A percentile compares a stretch with the other conserved stretches of the same genome.
Conservation (phyloP, 768 basidiomycete species). For the Trametes punicea region DNA sequence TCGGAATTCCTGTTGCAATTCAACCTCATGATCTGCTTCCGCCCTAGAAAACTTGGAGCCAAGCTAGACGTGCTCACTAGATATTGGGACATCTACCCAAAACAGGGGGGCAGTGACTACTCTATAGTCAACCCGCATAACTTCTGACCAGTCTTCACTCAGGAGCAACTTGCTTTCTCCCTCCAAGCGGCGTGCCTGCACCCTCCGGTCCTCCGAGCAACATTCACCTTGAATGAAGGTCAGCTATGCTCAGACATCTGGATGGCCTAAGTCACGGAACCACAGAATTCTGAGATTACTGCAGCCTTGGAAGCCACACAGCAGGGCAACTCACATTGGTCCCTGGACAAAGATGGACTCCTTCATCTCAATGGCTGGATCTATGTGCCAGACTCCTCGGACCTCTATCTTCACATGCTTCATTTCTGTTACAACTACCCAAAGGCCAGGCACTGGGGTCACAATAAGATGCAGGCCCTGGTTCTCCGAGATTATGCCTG, state of each 20-base stretch:
- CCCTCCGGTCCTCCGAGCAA: conserved; percentile 17
- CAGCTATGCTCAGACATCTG: conserved; percentile 22
- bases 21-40: conserved; percentile 19
- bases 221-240: conserved; percentile 19
- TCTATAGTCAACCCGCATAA: no score
- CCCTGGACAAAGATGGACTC: conserved; percentile 8
- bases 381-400: conserved; percentile 20
- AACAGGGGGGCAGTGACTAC: no score
- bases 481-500: no score
- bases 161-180: conserved; percentile 22
- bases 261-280: neutral
- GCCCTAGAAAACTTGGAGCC: neutral
- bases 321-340: neutral
- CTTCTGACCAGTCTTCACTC: conserved; percentile 17
- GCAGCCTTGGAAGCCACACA: neutral
- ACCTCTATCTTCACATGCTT: conserved; percentile 27
- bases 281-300: neutral
- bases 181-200: conserved; percentile 20
- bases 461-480: no score
- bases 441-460: no score
- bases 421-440: conserved; percentile 27
- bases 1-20: conserved; percentile 25
- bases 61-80: conserved; percentile 21
- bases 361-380: conserved; percentile 16
- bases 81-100: conserved; percentile 22